Conservation (phyloP, 352 stramenopile genomes). For the Globisporangium perplexum region DNA sequence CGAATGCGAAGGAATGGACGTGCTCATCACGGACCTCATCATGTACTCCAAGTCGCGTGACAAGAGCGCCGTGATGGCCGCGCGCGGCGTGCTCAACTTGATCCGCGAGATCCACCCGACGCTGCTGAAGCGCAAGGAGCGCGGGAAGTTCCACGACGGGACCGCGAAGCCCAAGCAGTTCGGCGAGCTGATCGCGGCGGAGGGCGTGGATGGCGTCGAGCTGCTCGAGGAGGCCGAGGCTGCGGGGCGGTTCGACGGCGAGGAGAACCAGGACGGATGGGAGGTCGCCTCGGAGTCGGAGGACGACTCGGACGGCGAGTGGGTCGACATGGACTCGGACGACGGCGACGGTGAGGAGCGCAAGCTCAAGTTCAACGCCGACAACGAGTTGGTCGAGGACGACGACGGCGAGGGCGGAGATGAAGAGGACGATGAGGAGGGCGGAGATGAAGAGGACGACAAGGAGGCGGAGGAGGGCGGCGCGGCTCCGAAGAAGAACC, state of each 20-base stretch:
- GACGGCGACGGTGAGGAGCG: constrained; percentile 21
- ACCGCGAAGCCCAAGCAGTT: constrained; percentile 85
- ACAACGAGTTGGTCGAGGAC: constrained; percentile 14
- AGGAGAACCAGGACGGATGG: constrained; percentile 83
- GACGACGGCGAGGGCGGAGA: constrained; percentile 37
- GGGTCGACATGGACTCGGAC: constrained; percentile 63
- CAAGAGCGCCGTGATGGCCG: constrained; percentile 96
- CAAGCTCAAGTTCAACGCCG: constrained; percentile 21
- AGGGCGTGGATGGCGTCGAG: constrained; percentile 95
- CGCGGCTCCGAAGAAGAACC: constrained; percentile 20
- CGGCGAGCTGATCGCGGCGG: constrained; percentile 86
- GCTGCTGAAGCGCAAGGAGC: constrained; percentile 95
- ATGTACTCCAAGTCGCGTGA: constrained; percentile 95
- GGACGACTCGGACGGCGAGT: constrained; percentile 62
- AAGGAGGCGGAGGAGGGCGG: constrained; percentile 39
- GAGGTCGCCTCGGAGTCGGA: constrained; percentile 68
- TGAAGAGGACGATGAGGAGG: constrained; percentile 27
- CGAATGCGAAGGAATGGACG: constrained; percentile 90
- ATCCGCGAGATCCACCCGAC: constrained; percentile 94
- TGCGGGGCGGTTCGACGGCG: constrained; percentile 63
- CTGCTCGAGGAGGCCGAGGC: constrained; percentile 86
- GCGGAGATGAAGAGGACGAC: constrained; percentile 42
- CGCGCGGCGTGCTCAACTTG: constrained; percentile 94
- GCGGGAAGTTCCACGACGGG: constrained; percentile 90
- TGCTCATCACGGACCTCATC: constrained; percentile 90